Conservation (phyloP, 2,329 filamentous ascomycete genomes). For the Colletotrichum sidae region DNA sequence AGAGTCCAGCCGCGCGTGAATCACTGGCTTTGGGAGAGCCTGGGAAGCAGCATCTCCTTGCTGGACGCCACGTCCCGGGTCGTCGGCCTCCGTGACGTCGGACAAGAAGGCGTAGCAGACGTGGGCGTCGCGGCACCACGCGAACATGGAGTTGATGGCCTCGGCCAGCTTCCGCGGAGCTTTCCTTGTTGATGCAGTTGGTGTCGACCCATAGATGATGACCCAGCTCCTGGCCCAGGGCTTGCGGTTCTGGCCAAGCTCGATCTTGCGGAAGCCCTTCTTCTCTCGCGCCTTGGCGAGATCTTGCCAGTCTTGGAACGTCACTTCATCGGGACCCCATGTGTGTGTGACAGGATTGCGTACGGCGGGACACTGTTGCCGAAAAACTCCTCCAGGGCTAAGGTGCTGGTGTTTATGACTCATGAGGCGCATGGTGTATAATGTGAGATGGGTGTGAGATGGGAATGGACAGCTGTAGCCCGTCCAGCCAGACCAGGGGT, state of each 20-base stretch:
- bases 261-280: constrained; percentile 27
- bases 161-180: constrained; percentile 33
- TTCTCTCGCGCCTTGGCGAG: constrained; percentile 16
- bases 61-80: neutral
- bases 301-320: constrained; percentile 35
- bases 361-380: constrained; percentile 39
- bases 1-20: constrained; percentile 40
- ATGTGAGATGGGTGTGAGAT: no score
- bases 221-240: constrained; percentile 17
- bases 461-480: no score
- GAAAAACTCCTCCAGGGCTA: constrained; percentile 41
- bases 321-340: constrained; percentile 40
- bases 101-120: constrained; percentile 36
- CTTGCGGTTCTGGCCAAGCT: constrained; percentile 19
- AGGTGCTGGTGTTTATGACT: constrained; percentile 42
- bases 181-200: constrained; percentile 38
- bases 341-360: constrained; percentile 44
- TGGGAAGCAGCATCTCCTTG: neutral
- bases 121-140: constrained; percentile 33
- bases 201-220: constrained; percentile 38
- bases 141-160: constrained; percentile 36
- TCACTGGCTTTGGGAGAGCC: constrained; percentile 32
- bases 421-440: constrained; percentile 43
- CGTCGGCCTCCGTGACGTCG: constrained; percentile 12
- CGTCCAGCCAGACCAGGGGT: neutral